phyloP scores from a whole-genome alignment of 768 basidiomycete genomes.

The Russula foetens region DNA sequence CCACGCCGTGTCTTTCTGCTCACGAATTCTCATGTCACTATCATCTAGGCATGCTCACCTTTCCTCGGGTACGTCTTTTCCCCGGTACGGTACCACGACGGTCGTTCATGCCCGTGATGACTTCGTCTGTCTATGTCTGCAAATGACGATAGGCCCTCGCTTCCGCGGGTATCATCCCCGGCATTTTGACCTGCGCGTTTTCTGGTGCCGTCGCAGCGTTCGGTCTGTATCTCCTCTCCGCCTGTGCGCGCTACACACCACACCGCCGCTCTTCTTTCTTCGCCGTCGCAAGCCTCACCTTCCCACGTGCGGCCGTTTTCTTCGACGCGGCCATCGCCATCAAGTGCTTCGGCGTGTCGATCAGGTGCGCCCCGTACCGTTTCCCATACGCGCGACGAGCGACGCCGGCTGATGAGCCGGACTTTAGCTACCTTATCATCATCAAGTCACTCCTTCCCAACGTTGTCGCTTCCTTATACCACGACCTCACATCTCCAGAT shows the following conservation, averaged over 20 bases:
- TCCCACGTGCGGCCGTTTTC: conserved; percentile 78
- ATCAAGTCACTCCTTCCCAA: conserved; percentile 91
- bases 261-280: conserved; percentile 80
- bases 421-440: conserved; percentile 76
- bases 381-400: neutral
- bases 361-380: conserved; percentile 50
- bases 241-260: conserved; percentile 70
- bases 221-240: conserved; percentile 81
- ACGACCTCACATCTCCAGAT: conserved; percentile 58
- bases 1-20: neutral
- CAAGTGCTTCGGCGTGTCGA: conserved; percentile 95
- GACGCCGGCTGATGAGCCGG: neutral
- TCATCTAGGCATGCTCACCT: conserved; percentile 73
- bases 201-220: conserved; percentile 73
- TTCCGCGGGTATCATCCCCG: conserved; percentile 82
- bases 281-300: conserved; percentile 75
- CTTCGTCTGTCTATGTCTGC: too few relatives aligned
- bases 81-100: too few relatives aligned
- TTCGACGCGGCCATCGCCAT: conserved; percentile 93
- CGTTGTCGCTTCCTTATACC: conserved; percentile 77
- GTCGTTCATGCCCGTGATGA: neutral
- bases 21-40: neutral
- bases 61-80: conserved; percentile 54
- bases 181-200: conserved; percentile 78
- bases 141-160: conserved; percentile 71